Evolutionary conservation across 2,329 filamentous ascomycete species (phyloP), one percentile per base, ranked within the genome.

Genomic region (Pestalotiopsis sp.): DNA sequence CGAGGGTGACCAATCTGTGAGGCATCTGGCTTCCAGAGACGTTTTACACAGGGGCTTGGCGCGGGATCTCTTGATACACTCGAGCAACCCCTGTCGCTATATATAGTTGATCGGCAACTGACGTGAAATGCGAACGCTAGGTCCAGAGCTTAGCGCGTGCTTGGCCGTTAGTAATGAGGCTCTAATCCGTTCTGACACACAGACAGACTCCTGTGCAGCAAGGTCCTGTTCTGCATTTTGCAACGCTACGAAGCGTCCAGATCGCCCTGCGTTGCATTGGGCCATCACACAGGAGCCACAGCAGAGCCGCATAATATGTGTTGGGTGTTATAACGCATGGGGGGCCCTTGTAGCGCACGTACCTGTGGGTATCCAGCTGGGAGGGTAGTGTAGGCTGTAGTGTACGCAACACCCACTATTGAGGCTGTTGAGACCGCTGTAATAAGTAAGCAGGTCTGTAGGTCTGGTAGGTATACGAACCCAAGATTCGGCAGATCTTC

Each of bases 141-240:
- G 27, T 17, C 59, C 59, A 62, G 31, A 62, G 31, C 59, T 62
- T 62, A 36, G 31, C 59, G 59, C 14, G 17, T 39, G 59, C 59
- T 62, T 62, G 59, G 59, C 59, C 38, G 59, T 62, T 36, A 52
- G 45, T 52, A 52, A 39, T 62, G 59, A 62, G 59, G 59, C 59
- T 62, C 59, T 62, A 52, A 52, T 52, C 45, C 17, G 12, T 27
- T 59, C n/a, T 39, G 59, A 62, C 13, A 62, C 59, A 62, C 59
- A 38, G 59, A 36, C 59, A 52, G 45, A 52, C 45, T 52, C 41
- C 14, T n/a, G 45, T 17, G 14, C 45, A 9, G 17, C 45, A 52
- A 20, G 45, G 45, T 52, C 45, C 20, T 17, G 13, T 14, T 49
- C 41, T 49, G 41, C n/a, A 52, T 52, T n/a, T 52, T 52, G 45